Percentiles rank a stretch among this genome's conserved stretches.
Conservation (phyloP, 768 basidiomycete species). For the Amanita rubescens region DNA sequence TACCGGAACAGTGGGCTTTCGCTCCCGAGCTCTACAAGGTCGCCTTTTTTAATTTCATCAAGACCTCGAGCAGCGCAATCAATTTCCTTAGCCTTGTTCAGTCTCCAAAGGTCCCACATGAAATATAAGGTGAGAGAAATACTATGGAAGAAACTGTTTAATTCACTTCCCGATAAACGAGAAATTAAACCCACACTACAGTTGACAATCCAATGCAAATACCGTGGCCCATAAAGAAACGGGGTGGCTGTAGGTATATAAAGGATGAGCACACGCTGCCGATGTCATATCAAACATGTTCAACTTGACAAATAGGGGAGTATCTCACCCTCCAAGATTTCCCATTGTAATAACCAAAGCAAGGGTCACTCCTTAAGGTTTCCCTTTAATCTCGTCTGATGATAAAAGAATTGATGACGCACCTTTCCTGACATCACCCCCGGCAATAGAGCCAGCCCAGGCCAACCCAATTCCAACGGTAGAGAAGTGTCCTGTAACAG, state of each 20-base stretch:
- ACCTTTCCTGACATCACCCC: conserved; percentile 47
- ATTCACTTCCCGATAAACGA: background rate
- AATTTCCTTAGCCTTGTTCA: conserved; percentile 43
- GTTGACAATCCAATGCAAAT: conserved; percentile 23
- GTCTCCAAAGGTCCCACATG: conserved; percentile 41
- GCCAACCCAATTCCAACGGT: conserved; percentile 40
- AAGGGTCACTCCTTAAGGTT: conserved; percentile 27
- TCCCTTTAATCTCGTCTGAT: background rate
- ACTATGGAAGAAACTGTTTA: conserved; percentile 9
- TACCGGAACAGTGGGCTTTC: conserved; percentile 51
- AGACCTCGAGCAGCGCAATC: conserved; percentile 38
- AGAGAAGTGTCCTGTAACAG: conserved; percentile 46
- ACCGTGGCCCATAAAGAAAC: conserved; percentile 32
- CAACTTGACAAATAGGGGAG: background rate
- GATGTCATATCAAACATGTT: background rate
- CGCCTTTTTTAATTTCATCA: conserved; percentile 26
- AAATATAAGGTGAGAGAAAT: conserved; percentile 31
- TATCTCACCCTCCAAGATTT: conserved; percentile 40
- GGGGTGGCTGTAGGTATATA: conserved; percentile 30
- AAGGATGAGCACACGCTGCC: conserved; percentile 35
- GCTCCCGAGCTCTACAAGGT: conserved; percentile 44
- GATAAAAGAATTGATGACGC: conserved; percentile 2
- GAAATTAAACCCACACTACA: conserved; percentile 22
- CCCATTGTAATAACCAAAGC: conserved; percentile 50
- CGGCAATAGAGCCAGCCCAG: conserved; percentile 50